A percentile compares a stretch with the other conserved stretches of the same genome.
Conservation (phyloP, 768 basidiomycete species). For the Pilatotrama ljubarskyi region DNA sequence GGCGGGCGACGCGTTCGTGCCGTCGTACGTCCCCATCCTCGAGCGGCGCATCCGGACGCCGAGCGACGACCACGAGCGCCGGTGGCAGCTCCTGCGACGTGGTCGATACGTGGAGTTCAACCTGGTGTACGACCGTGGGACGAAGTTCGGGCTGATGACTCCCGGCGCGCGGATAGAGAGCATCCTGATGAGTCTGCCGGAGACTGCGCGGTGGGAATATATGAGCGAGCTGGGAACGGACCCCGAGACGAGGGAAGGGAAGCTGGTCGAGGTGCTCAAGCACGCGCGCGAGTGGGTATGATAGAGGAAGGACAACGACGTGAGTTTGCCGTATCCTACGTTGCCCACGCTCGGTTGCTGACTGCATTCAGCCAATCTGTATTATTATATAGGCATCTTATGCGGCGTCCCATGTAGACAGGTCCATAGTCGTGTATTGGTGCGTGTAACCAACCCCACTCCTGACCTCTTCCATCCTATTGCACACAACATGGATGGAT, state of each 20-base stretch:
- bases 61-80: constrained; percentile 64
- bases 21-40: constrained; percentile 89
- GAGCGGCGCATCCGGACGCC: constrained; percentile 53
- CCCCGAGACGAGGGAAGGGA: constrained; percentile 52
- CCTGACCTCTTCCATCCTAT: too few relatives aligned
- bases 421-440: too few relatives aligned
- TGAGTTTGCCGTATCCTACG: too few relatives aligned
- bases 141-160: constrained; percentile 62
- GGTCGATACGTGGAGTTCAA: constrained; percentile 92
- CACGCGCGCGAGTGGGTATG: constrained; percentile 49
- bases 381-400: too few relatives aligned
- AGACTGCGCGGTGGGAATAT: constrained; percentile 72
- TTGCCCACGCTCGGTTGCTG: too few relatives aligned
- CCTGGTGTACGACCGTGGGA: constrained; percentile 67
- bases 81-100: constrained; percentile 92
- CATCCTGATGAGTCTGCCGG: constrained; percentile 64
- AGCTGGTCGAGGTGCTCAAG: constrained; percentile 50
- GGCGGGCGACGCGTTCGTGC: constrained; percentile 80
- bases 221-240: constrained; percentile 51
- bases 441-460: too few relatives aligned
- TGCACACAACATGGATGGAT: too few relatives aligned
- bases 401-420: too few relatives aligned
- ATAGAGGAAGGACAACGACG: not conserved
- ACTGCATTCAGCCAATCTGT: too few relatives aligned
- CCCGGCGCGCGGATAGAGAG: constrained; percentile 65